Evolutionary conservation across 768 basidiomycete species (phyloP).

Genomic region (Neoboletus subvelutipes): DNA sequence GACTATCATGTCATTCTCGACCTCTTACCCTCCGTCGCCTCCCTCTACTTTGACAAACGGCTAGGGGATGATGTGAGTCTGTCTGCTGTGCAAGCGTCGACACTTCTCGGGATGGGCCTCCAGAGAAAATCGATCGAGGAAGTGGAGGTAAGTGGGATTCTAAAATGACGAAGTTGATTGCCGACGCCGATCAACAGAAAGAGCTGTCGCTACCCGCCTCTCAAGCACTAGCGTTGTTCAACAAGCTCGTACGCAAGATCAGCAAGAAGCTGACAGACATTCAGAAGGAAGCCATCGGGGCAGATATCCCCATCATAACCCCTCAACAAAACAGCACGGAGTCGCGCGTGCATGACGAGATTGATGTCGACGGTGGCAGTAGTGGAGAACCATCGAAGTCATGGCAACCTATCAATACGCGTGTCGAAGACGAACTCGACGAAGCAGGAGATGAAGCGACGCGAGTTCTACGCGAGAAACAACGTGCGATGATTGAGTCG

Average conservation of each 20-base stretch:
- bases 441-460: slow-evolving; percentile 74
- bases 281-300: slow-evolving; percentile 74
- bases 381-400: slow-evolving; percentile 5
- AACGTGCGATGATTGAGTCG: slow-evolving; percentile 84
- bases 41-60: slow-evolving; percentile 82
- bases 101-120: slow-evolving; percentile 83
- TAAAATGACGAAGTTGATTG: slow-evolving; percentile 1
- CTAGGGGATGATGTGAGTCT: slow-evolving; percentile 64
- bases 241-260: slow-evolving; percentile 86
- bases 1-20: slow-evolving; percentile 97
- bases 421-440: slow-evolving; percentile 66
- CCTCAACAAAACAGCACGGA: slow-evolving; percentile 24
- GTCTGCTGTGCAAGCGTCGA: slow-evolving; percentile 88
- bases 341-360: slow-evolving; percentile 16
- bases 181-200: slow-evolving; percentile 38
- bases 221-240: slow-evolving; percentile 87
- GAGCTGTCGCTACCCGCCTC: slow-evolving; percentile 85
- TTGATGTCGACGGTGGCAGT: slow-evolving; percentile 10
- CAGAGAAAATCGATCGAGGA: slow-evolving; percentile 90
- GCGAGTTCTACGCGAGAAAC: slow-evolving; percentile 56
- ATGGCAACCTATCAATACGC: slow-evolving; percentile 47
- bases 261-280: slow-evolving; percentile 72
- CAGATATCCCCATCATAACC: slow-evolving; percentile 51
- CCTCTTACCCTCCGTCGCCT: slow-evolving; percentile 76
- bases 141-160: slow-evolving; percentile 61